A percentile compares a stretch with the other conserved stretches of the same genome.
Evolutionary conservation across 106 monocot genomes (phyloP).

Genomic region (Amphibolis antarctica): DNA sequence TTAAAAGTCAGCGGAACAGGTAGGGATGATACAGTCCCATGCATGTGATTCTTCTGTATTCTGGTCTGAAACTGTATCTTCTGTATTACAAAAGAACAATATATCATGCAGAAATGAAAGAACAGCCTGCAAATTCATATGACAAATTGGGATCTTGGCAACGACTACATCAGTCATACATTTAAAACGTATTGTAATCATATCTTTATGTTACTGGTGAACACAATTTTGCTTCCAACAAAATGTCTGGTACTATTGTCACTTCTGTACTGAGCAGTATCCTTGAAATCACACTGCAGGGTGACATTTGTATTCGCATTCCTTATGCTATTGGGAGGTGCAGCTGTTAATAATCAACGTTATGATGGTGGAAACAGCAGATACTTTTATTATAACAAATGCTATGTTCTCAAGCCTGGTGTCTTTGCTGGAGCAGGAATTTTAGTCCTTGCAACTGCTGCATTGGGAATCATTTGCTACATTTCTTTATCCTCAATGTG

Average conservation of each 20-base stretch:
- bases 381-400: not conserved
- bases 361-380: too few species aligned
- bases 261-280: not conserved
- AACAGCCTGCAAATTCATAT: too few species aligned
- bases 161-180: too few species aligned
- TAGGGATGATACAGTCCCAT: too few species aligned
- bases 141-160: too few species aligned
- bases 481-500: not conserved
- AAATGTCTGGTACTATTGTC: not conserved
- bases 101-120: too few species aligned
- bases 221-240: not conserved
- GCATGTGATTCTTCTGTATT: too few species aligned
- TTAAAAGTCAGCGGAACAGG: too few species aligned
- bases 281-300: not conserved
- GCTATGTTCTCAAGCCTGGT: conserved; percentile 3
- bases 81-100: too few species aligned
- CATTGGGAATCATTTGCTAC: not conserved
- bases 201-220: too few species aligned
- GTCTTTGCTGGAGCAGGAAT: conserved; percentile 2
- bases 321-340: not conserved
- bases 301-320: conserved; percentile 3
- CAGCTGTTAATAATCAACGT: not conserved
- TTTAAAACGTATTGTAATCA: too few species aligned
- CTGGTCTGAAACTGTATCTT: too few species aligned
- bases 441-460: not conserved